A percentile compares a stretch with the other conserved stretches of the same genome.
Conservation (phyloP, 2,329 filamentous ascomycete species). For the Alternaria sp. region DNA sequence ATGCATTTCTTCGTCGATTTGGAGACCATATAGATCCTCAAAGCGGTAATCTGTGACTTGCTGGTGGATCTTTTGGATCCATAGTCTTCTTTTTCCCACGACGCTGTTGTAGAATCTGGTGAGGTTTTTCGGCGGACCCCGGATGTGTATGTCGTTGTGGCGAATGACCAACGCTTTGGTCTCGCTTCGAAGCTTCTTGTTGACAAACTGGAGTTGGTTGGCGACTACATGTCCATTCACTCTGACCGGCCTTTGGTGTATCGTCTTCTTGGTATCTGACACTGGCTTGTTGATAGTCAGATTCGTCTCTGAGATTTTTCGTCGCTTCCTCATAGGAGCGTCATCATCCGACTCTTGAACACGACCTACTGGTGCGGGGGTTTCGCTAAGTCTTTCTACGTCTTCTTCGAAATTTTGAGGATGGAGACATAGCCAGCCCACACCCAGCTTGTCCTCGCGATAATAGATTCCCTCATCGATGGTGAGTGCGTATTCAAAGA, state of each 20-base stretch:
- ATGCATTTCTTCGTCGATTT: neutral
- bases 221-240: neutral
- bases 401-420: neutral
- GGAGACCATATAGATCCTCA: neutral
- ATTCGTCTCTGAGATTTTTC: neutral
- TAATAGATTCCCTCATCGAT: neutral
- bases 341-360: neutral
- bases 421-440: neutral
- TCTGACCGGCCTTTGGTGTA: neutral
- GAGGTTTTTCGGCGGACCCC: neutral
- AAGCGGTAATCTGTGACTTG: neutral
- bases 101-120: neutral
- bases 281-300: neutral
- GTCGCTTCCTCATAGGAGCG: neutral
- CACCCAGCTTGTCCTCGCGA: neutral
- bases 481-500: constrained; percentile 2
- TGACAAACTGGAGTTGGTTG: constrained; percentile 10
- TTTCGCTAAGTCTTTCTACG: no score
- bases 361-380: neutral
- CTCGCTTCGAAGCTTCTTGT: constrained; percentile 4
- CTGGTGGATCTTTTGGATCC: neutral
- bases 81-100: neutral
- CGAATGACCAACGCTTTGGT: neutral
- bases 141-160: constrained; percentile 1
- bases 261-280: neutral